phyloP scores from a whole-genome alignment of 495 filamentous ascomycete genomes.

The Aspergillus heteromorphus region DNA sequence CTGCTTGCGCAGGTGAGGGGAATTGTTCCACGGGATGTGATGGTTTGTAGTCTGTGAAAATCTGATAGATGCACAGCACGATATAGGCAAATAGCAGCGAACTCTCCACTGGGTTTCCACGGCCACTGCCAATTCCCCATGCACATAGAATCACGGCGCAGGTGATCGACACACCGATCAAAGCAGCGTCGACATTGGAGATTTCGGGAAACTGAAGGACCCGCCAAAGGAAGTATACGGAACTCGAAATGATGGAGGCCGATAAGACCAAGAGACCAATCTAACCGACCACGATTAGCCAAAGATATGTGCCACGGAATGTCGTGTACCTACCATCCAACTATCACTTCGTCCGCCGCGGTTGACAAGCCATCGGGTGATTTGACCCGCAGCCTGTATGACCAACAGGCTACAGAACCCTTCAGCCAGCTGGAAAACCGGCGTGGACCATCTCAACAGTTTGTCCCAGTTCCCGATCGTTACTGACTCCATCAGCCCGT shows the following conservation, averaged over 20 bases:
- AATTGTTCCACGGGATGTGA: slow-evolving; percentile 55
- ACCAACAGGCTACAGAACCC: slow-evolving; percentile 95
- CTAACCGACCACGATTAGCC: slow-evolving; percentile 41
- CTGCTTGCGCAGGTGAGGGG: slow-evolving; percentile 48
- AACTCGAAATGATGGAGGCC: slow-evolving; percentile 84
- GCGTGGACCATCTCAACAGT: slow-evolving; percentile 85
- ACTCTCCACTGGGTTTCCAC: slow-evolving; percentile 93
- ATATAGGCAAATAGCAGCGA: slow-evolving; percentile 95
- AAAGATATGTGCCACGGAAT: slow-evolving; percentile 4
- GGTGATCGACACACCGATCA: slow-evolving; percentile 88
- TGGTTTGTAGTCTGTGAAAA: slow-evolving; percentile 95
- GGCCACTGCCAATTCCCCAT: slow-evolving; percentile 90
- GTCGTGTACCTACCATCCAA: slow-evolving; percentile 74
- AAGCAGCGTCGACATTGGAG: slow-evolving; percentile 83
- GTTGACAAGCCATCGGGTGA: slow-evolving; percentile 95
- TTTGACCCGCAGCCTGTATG: slow-evolving; percentile 89
- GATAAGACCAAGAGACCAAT: slow-evolving; percentile 84
- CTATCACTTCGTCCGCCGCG: slow-evolving; percentile 79
- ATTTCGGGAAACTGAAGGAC: slow-evolving; percentile 91
- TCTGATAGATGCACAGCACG: slow-evolving; percentile 96
- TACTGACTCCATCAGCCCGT: slow-evolving; percentile 69
- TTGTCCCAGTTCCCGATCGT: slow-evolving; percentile 87
- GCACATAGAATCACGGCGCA: slow-evolving; percentile 87
- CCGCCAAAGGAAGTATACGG: slow-evolving; percentile 94
- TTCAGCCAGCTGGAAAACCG: slow-evolving; percentile 88